phyloP scores from a whole-genome alignment of 2,329 filamentous ascomycete genomes.

The Penicillium sp. region DNA sequence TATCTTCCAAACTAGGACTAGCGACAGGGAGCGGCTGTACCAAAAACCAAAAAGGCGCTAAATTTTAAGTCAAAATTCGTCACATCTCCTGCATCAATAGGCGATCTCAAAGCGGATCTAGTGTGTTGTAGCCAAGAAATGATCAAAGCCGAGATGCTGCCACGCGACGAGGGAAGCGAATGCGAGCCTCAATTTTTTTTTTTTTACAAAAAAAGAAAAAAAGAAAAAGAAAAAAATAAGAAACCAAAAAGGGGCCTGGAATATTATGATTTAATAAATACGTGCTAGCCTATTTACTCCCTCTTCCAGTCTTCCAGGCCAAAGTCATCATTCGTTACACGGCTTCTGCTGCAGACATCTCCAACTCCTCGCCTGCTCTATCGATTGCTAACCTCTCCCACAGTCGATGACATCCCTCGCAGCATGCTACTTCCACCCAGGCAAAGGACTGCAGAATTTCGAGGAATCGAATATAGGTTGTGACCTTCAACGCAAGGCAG shows the following conservation, averaged over 20 bases:
- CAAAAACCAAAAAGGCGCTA: not conserved
- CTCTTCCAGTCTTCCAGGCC: not conserved
- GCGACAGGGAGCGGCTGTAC: not conserved
- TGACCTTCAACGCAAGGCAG: not conserved
- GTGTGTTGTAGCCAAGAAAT: not conserved
- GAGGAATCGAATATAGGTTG: not conserved
- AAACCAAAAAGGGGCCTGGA: not conserved
- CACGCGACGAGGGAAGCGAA: not conserved
- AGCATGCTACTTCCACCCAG: constrained; percentile 7
- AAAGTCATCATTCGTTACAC: not conserved
- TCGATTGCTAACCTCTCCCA: not conserved
- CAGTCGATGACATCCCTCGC: constrained; percentile 3
- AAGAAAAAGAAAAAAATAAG: not conserved
- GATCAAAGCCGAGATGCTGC: not conserved
- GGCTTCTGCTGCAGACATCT: not conserved
- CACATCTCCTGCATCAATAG: not conserved
- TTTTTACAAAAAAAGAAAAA: not conserved
- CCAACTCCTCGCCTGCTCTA: not conserved
- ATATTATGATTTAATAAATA: not conserved
- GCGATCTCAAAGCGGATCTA: not conserved
- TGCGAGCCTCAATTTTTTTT: not conserved
- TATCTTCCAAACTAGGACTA: not conserved
- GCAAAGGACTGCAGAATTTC: constrained; percentile 3
- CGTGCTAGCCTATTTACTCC: not conserved
- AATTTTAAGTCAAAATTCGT: not conserved